Conservation (phyloP, 2,329 filamentous ascomycete genomes). For the Xylariaceae sp. region DNA sequence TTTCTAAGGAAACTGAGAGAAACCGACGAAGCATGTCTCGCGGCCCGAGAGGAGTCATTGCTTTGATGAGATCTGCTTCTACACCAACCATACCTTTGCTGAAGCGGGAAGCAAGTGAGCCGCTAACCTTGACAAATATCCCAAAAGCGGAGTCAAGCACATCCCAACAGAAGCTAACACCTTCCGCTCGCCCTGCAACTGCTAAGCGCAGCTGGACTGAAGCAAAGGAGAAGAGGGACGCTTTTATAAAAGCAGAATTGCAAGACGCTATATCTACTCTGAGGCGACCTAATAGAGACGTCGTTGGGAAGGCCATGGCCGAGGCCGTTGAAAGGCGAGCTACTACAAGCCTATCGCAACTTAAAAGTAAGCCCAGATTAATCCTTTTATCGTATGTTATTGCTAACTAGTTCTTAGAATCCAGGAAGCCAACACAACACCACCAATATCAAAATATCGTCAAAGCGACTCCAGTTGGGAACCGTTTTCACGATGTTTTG, state of each 20-base stretch:
- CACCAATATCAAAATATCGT: slow-evolving; percentile 51
- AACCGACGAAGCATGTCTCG: slow-evolving; percentile 61
- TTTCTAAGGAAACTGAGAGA: slow-evolving; percentile 60
- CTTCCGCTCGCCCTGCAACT: slow-evolving; percentile 44
- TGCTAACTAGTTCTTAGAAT: slow-evolving; percentile 51
- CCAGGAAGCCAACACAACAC: slow-evolving; percentile 56
- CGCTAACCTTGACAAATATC: slow-evolving; percentile 55
- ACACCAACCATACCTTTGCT: slow-evolving; percentile 67
- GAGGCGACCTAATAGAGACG: slow-evolving; percentile 75
- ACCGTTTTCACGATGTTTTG: slow-evolving; percentile 59
- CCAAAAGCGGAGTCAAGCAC: slow-evolving; percentile 49
- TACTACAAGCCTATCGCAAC: slow-evolving; percentile 51
- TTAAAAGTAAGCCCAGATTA: slow-evolving; percentile 53
- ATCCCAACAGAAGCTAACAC: slow-evolving; percentile 52
- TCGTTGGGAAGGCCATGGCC: slow-evolving; percentile 69
- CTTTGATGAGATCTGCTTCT: slow-evolving; percentile 72
- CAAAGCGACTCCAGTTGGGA: slow-evolving; percentile 63
- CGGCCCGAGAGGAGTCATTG: slow-evolving; percentile 63
- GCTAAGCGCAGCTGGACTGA: slow-evolving; percentile 60
- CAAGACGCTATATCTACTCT: slow-evolving; percentile 75
- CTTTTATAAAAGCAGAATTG: slow-evolving; percentile 71
- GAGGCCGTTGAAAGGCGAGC: slow-evolving; percentile 70
- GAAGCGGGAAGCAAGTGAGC: slow-evolving; percentile 73
- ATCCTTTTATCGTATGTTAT: background rate
- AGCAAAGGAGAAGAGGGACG: slow-evolving; percentile 67